These are phyloP conservation scores for Coniochaeta pulveracea DNA, from an alignment of 2,329 filamentous ascomycete species.

Conservation along the genomic window DNA sequence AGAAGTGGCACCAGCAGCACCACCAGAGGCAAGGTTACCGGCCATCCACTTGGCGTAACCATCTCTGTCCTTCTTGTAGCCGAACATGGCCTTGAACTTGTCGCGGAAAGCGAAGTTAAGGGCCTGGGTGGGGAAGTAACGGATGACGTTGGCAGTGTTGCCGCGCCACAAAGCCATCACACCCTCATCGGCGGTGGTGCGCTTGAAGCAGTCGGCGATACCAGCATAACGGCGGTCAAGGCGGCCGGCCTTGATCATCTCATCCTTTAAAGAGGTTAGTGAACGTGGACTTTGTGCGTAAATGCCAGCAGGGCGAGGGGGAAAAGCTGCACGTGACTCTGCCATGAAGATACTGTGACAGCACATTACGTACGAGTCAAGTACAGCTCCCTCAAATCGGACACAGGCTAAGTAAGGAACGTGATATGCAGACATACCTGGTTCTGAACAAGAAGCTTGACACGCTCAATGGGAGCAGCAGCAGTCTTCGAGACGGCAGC, in stretches of 20 bases:
- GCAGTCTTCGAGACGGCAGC: conserved; percentile 99
- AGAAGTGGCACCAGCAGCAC: conserved; percentile 99
- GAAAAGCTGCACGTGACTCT: neutral
- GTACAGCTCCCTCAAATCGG: neutral
- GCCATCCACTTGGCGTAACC: conserved; percentile 98
- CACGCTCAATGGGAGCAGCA: conserved; percentile 99
- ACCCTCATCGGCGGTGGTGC: conserved; percentile 86
- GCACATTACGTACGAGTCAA: neutral
- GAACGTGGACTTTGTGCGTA: conserved; percentile 10
- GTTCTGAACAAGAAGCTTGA: conserved; percentile 99
- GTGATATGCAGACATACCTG: conserved; percentile 60
- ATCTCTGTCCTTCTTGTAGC: conserved; percentile 99
- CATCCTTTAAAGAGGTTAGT: conserved; percentile 61
- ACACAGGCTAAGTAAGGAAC: neutral
- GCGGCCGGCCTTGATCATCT: conserved; percentile 98
- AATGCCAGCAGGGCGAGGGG: neutral
- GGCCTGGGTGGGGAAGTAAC: conserved; percentile 99
- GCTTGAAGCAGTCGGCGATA: conserved; percentile 90
- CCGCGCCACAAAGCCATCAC: conserved; percentile 94
- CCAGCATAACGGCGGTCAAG: conserved; percentile 94
- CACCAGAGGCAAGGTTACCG: conserved; percentile 99
- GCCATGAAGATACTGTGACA: neutral
- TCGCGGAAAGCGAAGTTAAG: conserved; percentile 99
- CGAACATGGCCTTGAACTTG: conserved; percentile 99
- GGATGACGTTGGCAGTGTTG: conserved; percentile 99